phyloP scores from a whole-genome alignment of 306 rosid genomes.

The Quercus mongolica region DNA sequence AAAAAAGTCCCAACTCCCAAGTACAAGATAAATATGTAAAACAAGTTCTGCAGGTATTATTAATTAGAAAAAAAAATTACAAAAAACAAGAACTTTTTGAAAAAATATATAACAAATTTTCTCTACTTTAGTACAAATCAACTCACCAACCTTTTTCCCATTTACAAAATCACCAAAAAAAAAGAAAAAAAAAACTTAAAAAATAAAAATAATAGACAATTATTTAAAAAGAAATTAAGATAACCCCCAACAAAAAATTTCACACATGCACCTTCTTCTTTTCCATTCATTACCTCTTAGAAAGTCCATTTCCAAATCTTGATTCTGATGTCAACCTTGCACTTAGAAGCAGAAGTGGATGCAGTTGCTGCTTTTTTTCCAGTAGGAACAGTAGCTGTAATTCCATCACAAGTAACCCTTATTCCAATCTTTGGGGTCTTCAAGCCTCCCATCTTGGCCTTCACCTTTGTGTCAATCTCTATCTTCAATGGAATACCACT shows the following conservation, averaged over 20 bases:
- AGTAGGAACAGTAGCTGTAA: slow-evolving; percentile 49
- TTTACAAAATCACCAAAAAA: not conserved
- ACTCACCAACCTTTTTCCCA: not conserved
- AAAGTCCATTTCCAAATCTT: slow-evolving; percentile 99
- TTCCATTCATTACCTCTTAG: slow-evolving; percentile 12
- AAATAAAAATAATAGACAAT: not conserved
- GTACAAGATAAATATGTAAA: not conserved
- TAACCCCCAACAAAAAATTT: slow-evolving; percentile 12
- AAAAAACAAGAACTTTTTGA: not conserved
- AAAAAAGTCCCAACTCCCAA: not conserved
- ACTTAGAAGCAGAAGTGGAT: slow-evolving; percentile 52
- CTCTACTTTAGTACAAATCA: not conserved
- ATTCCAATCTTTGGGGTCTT: slow-evolving; percentile 65
- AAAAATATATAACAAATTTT: not conserved
- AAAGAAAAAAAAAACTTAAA: not conserved
- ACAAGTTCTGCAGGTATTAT: not conserved
- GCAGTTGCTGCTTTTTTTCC: slow-evolving; percentile 73
- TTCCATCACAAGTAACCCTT: slow-evolving; percentile 70
- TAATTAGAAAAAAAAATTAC: not conserved
- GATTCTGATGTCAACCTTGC: slow-evolving; percentile 61
- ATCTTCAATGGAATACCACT: slow-evolving; percentile 59
- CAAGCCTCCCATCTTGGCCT: slow-evolving; percentile 52
- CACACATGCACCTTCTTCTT: not conserved
- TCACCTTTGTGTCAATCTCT: slow-evolving; percentile 66
- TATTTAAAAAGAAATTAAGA: not conserved